Evolutionary conservation across 495 filamentous ascomycete genomes (phyloP), one percentile per base, ranked within the genome.

Genomic region (Podospora anserina): DNA sequence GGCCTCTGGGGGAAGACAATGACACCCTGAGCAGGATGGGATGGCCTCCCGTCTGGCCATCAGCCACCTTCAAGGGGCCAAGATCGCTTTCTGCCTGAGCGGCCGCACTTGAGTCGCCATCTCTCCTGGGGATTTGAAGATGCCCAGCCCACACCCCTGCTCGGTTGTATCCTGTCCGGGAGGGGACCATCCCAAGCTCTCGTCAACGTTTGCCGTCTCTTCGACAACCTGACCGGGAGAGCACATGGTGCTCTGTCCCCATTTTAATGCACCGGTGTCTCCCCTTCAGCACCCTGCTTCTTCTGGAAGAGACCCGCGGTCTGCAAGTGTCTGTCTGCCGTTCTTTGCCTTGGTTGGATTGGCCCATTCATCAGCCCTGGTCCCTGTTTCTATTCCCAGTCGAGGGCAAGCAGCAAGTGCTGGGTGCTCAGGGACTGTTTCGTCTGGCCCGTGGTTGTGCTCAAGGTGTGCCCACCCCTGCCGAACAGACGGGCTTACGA

Each of bases 361-460:
- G 66, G 67, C 66, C 64, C 66, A n/a, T 55, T 59, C 65, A 58
- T 34, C 69, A 68, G 71, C 70, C 74, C 75, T 74, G 72, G 71
- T 69, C 73, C 75, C 73, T 77, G 75, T 78, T 79, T 77, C 77
- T 72, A 69, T 79, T 76, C 78, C 71, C 73, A 72, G 75, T 65
- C 72, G 69, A 71, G 69, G 64, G 61, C 69, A 61, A 72, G 75
- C 70, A 69, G 71, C 69, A 70, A 66, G 67, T 68, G 67, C 69
- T 72, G 68, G 64, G 74, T 75, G 78, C 78, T 79, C 79, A 76
- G 77, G 78, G 76, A 77, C 77, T 81, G 74, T 80, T 81, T 83
- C 76, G 78, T 80, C 77, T 80, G 72, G 72, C 79, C 78, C 70
- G 73, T 77, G 80, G 78, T 78, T 71, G 71, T 66, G 66, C 68